phyloP scores from a whole-genome alignment of 1,284 basidiomycete genomes.

The Cutaneotrichosporon arboriforme region DNA sequence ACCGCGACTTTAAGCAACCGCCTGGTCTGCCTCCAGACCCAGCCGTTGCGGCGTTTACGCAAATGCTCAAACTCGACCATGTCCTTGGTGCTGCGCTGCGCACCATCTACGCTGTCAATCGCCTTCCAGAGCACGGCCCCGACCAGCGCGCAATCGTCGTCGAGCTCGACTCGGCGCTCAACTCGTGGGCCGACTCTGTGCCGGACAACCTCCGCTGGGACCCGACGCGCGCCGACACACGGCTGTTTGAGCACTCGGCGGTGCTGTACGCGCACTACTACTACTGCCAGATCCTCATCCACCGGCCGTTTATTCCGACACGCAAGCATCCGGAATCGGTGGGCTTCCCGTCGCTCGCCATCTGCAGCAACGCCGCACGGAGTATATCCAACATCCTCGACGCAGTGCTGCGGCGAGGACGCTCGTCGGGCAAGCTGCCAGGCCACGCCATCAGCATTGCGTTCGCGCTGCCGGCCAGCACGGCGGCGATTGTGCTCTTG shows the following conservation, averaged over 20 bases:
- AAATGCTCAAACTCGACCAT: slow-evolving; percentile 63
- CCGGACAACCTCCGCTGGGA: slow-evolving; percentile 72
- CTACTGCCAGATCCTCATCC: slow-evolving; percentile 62
- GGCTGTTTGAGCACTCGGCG: slow-evolving; percentile 66
- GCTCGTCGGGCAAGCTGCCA: slow-evolving; percentile 42
- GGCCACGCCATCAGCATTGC: slow-evolving; percentile 43
- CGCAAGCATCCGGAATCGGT: slow-evolving; percentile 36
- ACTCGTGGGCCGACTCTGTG: slow-evolving; percentile 67
- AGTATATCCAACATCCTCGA: slow-evolving; percentile 68
- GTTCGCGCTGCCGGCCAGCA: slow-evolving; percentile 53
- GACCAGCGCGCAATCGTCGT: slow-evolving; percentile 67
- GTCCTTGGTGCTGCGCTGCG: slow-evolving; percentile 65
- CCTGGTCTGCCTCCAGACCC: slow-evolving; percentile 41
- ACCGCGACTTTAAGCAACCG: slow-evolving; percentile 58
- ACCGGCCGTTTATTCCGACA: slow-evolving; percentile 71
- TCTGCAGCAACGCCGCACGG: slow-evolving; percentile 78
- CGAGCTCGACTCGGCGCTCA: slow-evolving; percentile 63
- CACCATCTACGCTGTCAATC: slow-evolving; percentile 68
- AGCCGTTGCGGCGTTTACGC: slow-evolving; percentile 60
- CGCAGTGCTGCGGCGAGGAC: slow-evolving; percentile 36
- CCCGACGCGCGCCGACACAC: slow-evolving; percentile 57
- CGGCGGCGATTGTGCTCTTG: slow-evolving; percentile 62
- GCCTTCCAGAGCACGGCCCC: slow-evolving; percentile 53
- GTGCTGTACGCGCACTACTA: slow-evolving; percentile 64
- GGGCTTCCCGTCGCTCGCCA: slow-evolving; percentile 63